A percentile compares a stretch with the other conserved stretches of the same genome.
phyloP scores from a whole-genome alignment of 805 yeast genomes.

The Ogataea pignaliae region DNA sequence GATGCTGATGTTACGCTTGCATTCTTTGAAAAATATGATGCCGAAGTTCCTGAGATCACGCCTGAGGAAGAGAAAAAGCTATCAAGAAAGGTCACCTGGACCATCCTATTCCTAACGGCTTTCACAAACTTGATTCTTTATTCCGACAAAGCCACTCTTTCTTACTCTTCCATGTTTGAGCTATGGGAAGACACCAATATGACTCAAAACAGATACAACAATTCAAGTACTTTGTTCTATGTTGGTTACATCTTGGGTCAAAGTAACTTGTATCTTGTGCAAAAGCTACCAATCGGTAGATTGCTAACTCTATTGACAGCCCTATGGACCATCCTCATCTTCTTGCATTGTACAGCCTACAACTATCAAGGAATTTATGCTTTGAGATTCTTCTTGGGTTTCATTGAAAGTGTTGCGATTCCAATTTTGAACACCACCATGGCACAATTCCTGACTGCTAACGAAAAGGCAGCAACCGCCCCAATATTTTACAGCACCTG shows the following conservation, averaged over 20 bases:
- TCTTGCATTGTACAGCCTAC: constrained; percentile 39
- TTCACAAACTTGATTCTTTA: constrained; percentile 12
- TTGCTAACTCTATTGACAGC: constrained; percentile 32
- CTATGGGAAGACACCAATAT: constrained; percentile 41
- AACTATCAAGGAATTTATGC: constrained; percentile 44
- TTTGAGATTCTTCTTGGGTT: constrained; percentile 47
- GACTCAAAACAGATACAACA: constrained; percentile 37
- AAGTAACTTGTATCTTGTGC: constrained; percentile 39
- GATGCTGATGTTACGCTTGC: constrained; percentile 23
- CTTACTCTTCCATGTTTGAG: constrained; percentile 34
- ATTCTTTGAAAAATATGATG: constrained; percentile 15
- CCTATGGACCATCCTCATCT: constrained; percentile 39
- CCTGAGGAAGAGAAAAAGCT: constrained; percentile 10
- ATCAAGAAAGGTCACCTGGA: constrained; percentile 8
- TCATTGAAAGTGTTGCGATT: constrained; percentile 41
- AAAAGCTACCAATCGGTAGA: constrained; percentile 38
- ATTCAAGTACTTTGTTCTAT: constrained; percentile 43
- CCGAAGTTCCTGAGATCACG: constrained; percentile 6
- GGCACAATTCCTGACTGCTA: constrained; percentile 44
- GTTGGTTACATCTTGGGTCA: constrained; percentile 45
- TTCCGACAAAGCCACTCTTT: constrained; percentile 29
- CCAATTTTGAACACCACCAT: constrained; percentile 44
- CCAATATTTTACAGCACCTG: constrained; percentile 52
- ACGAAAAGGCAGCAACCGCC: constrained; percentile 44
- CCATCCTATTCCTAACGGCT: constrained; percentile 17